Evolutionary conservation across 371 early-diverging fungal genomes (phyloP).

Genomic region (Coelomomyces lativittatus): DNA sequence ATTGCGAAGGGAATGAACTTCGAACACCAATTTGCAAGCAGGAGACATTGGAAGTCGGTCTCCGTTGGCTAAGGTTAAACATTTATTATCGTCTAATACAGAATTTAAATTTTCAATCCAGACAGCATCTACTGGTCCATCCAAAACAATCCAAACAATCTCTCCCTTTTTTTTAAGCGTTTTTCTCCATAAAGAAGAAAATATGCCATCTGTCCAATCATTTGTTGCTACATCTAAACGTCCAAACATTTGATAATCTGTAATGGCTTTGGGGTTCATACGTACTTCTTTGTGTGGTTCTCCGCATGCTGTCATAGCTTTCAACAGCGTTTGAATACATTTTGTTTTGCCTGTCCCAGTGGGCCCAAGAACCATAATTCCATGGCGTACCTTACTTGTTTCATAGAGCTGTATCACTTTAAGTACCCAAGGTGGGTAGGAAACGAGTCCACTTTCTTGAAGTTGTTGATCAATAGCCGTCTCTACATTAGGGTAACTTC

Average conservation of each 20-base stretch:
- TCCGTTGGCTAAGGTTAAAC: slow-evolving; percentile 45
- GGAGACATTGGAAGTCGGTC: slow-evolving; percentile 47
- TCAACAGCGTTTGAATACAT: slow-evolving; percentile 30
- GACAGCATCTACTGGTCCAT: slow-evolving; percentile 46
- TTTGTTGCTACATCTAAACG: slow-evolving; percentile 42
- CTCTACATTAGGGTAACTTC: slow-evolving; percentile 31
- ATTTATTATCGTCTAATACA: slow-evolving; percentile 49
- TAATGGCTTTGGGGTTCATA: slow-evolving; percentile 48
- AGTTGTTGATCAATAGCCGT: slow-evolving; percentile 36
- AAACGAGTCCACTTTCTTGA: slow-evolving; percentile 22
- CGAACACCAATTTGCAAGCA: slow-evolving; percentile 36
- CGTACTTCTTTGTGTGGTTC: slow-evolving; percentile 47
- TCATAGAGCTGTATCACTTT: slow-evolving; percentile 47
- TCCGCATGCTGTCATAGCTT: slow-evolving; percentile 34
- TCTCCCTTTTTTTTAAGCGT: slow-evolving; percentile 41
- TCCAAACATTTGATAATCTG: slow-evolving; percentile 49
- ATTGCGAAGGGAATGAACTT: slow-evolving; percentile 37
- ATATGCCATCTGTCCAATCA: slow-evolving; percentile 51
- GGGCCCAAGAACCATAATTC: slow-evolving; percentile 43
- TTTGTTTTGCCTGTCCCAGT: slow-evolving; percentile 43
- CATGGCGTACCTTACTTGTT: slow-evolving; percentile 39
- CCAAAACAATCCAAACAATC: slow-evolving; percentile 43
- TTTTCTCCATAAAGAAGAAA: slow-evolving; percentile 41
- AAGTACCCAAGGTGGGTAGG: slow-evolving; percentile 38
- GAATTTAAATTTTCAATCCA: slow-evolving; percentile 56